Evolutionary conservation across 2,329 filamentous ascomycete genomes (phyloP).

Genomic region (Leptographium radiaticola): DNA sequence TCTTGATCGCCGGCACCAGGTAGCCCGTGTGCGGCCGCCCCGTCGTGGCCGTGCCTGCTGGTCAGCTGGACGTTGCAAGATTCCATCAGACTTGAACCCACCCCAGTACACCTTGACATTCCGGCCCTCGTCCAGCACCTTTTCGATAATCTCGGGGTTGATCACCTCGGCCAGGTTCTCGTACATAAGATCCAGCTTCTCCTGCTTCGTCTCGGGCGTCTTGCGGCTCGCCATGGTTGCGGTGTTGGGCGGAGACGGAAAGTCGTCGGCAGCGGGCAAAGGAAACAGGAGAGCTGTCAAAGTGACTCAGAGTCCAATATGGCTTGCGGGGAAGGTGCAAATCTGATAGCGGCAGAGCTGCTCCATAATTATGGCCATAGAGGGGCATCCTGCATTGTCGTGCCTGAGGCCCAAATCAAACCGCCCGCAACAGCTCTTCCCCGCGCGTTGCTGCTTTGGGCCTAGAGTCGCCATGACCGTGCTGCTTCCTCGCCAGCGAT

Average conservation of each 20-base stretch:
- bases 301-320: too few relatives aligned
- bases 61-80: not conserved
- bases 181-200: conserved; percentile 63
- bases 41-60: conserved; percentile 60
- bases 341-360: not conserved
- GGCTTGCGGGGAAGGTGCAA: too few relatives aligned
- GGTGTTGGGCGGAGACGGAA: not conserved
- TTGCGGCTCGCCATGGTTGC: conserved; percentile 8
- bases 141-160: conserved; percentile 71
- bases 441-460: not conserved
- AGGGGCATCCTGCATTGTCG: not conserved
- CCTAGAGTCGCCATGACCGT: not conserved
- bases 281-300: too few relatives aligned
- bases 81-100: conserved; percentile 16
- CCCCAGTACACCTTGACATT: conserved; percentile 77
- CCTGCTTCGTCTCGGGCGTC: conserved; percentile 12
- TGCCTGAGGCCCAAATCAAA: not conserved
- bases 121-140: conserved; percentile 55
- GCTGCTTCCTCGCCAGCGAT: not conserved
- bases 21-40: conserved; percentile 85
- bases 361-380: not conserved
- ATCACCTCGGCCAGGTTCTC: conserved; percentile 73
- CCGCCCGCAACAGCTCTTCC: not conserved
- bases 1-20: conserved; percentile 78
- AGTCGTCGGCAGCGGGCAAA: too few relatives aligned